Evolutionary conservation across 116 monocot genomes (phyloP).

Genomic region (Trichopus zeylanicus): DNA sequence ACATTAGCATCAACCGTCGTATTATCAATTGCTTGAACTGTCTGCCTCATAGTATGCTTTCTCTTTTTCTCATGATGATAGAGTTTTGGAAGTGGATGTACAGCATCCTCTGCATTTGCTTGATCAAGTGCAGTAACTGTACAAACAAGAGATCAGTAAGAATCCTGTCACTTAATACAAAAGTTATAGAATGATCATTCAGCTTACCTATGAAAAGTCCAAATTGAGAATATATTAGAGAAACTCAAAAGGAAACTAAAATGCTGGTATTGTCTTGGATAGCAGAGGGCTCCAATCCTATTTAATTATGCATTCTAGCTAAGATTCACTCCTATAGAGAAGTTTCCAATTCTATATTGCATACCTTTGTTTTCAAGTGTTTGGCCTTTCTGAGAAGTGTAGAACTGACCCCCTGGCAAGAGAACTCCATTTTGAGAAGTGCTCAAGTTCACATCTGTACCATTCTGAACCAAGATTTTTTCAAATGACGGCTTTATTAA

Average conservation of each 20-base stretch:
- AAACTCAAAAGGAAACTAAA: too few species aligned
- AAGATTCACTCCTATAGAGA: too few species aligned
- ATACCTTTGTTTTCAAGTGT: slow-evolving; percentile 46
- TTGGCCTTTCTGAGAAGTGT: slow-evolving; percentile 31
- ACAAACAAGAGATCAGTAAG: too few species aligned
- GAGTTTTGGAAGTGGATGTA: slow-evolving; percentile 64
- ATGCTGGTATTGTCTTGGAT: too few species aligned
- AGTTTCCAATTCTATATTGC: too few species aligned
- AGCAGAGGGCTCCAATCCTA: too few species aligned
- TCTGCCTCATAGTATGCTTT: slow-evolving; percentile 29
- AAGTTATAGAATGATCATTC: too few species aligned
- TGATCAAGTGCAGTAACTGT: slow-evolving; percentile 74
- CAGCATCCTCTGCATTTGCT: slow-evolving; percentile 96
- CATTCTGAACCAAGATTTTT: slow-evolving; percentile 51
- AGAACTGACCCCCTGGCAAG: slow-evolving; percentile 26
- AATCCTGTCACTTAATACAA: too few species aligned
- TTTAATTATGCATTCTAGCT: too few species aligned
- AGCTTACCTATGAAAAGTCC: too few species aligned
- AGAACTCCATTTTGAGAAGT: slow-evolving; percentile 49
- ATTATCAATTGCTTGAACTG: background rate
- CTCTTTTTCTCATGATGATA: slow-evolving; percentile 64
- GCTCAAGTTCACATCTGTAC: slow-evolving; percentile 48
- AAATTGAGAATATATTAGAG: too few species aligned
- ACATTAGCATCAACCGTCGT: background rate
- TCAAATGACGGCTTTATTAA: slow-evolving; percentile 81